Base-by-base conservation (phyloP, 2,329 filamentous ascomycete genomes). In the Colletotrichum melonis region DNA sequence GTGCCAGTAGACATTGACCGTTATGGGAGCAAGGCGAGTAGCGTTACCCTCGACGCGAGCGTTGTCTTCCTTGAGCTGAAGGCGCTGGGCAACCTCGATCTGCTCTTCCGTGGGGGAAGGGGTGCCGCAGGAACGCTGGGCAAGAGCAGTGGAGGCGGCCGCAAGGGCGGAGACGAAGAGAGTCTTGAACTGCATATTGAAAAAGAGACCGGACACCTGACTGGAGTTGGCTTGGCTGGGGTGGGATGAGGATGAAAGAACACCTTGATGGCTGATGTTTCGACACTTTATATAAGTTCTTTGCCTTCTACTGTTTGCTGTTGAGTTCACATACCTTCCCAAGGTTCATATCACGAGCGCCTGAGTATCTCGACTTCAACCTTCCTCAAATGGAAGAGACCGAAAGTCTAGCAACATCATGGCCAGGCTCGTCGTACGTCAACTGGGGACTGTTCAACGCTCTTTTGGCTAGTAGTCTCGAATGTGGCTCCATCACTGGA, bases 1-100 rank as follows among this genome's bases (percentile, higher is more conserved):
- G 76, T 84, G 82, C 75, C 83, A 81, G 75, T 84, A 83, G 49
- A 83, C 80, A 73, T 86, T 84, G 63, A 86, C 77, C 75, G 80
- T 80, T 75, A 81, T 75, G 57, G 75, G 77, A 3, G 78, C 77
- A 24, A 69, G 63, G 38, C 75, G 76, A 24, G 75, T 67, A 14
- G 77, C 72, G 60, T 78, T 77, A 52, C 62, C 72, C 6, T 49
- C 68, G 22, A 74, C 67, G 22, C 67, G 62, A 26, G 72, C 68
- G 52, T 74, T 74, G 11, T 67, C 63, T 42, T 74, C 72, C 57
- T 67, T 63, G 26, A 67, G 52, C 57, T 66, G 63, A n/a, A 72
- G 52, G 32, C 56, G 67, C 63, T 72, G 28, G 5, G 72, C 62
- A 58, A 74, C 42, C 57, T 72, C 68, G 24, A 63, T 55, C 63